Evolutionary conservation across 768 basidiomycete species (phyloP), one percentile per base, ranked within the genome.

Genomic region (Suillus lakei): DNA sequence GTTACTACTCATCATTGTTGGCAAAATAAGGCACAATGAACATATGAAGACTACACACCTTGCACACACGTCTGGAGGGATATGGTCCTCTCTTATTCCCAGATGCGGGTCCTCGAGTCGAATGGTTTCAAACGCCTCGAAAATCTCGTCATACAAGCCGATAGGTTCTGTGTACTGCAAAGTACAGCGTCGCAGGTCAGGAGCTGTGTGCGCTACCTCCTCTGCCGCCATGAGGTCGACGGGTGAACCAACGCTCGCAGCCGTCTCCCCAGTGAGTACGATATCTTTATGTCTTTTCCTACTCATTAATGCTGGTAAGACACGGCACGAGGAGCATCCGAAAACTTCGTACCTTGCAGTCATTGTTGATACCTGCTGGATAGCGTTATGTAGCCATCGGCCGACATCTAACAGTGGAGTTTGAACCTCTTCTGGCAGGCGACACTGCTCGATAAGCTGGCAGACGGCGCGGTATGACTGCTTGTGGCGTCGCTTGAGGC

Each of bases 191-290:
- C 63, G 44, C 5, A 77, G 76, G 26, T 73, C 68, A 41, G 70
- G 70, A 50, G 23, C 15, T 2, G 23, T 50, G 13, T 5, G 23
- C 15, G 75, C 72, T 44, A 75, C 50, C 50, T 16, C 16, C 8
- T 26, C 79, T 66, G 69, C 76, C 8, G 70, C 69, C 54, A 83
- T 66, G 69, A 83, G 76, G 60, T 83, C 82, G 51, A 69, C 63
- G 36, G 69, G 66, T 12, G 70, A 75, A 34, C 70, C 72, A 46
- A 78, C 75, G 9, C 73, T 77, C 12, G 71, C 65, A 13, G 81
- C 80, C 0, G 78, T 74, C 61, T 82, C 78, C 0, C 81, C 81
- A 53, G 82, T 81, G 23, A 83, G 61, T 28, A 83, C 69, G 53
- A 81, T 53, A 53, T 50, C 26, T 3, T 53, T 32, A 10, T n/a